phyloP scores from a whole-genome alignment of 495 filamentous ascomycete species.

The Evernia prunastri region DNA sequence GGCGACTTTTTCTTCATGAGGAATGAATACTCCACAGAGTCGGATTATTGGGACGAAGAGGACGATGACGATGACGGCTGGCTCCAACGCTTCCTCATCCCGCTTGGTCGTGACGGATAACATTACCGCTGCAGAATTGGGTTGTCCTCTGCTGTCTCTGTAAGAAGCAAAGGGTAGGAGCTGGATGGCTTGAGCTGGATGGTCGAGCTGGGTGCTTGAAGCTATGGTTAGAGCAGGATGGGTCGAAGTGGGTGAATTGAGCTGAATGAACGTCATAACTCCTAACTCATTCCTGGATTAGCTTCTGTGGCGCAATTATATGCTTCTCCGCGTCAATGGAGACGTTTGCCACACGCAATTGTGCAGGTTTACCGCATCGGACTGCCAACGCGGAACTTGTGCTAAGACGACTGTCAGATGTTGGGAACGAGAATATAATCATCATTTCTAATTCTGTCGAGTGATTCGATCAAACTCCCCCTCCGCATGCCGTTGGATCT shows the following conservation, averaged over 20 bases:
- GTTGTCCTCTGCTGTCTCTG: not conserved
- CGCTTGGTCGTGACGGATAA: not conserved
- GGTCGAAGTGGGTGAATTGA: too few relatives aligned
- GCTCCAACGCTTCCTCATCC: not conserved
- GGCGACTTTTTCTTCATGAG: not conserved
- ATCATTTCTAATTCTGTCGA: not conserved
- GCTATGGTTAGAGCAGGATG: too few relatives aligned
- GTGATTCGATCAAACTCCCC: constrained; percentile 2
- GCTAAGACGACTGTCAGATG: too few relatives aligned
- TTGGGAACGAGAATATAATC: too few relatives aligned
- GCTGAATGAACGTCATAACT: too few relatives aligned
- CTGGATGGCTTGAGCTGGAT: not conserved
- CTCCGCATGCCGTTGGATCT: constrained; percentile 3
- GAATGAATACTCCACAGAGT: not conserved
- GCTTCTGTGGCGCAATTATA: too few relatives aligned
- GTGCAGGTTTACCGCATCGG: too few relatives aligned
- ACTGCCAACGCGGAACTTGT: too few relatives aligned
- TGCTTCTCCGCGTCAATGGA: too few relatives aligned
- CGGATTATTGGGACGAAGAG: not conserved
- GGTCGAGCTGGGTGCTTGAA: not conserved
- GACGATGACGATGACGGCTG: not conserved
- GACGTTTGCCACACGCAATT: too few relatives aligned
- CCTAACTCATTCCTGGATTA: too few relatives aligned
- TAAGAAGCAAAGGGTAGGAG: not conserved
- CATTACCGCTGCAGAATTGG: not conserved